Evolutionary conservation across 2,329 filamentous ascomycete genomes (phyloP), one percentile per base, ranked within the genome.

Genomic region (Trichoderma polysporum): DNA sequence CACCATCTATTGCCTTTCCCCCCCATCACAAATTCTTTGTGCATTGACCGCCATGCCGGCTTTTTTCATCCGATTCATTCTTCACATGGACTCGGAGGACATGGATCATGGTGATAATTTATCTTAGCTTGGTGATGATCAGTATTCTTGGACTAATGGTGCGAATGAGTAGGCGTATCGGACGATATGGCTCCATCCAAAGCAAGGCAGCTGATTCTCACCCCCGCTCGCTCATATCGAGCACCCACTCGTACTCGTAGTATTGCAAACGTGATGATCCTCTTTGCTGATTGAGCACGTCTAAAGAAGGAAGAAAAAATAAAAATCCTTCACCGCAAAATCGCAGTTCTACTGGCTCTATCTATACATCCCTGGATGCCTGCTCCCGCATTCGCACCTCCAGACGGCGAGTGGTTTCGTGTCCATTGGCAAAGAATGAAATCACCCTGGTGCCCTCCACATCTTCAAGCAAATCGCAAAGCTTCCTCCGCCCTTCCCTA

Each of bases 381-480:
- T 12, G 29, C 7, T 39, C 33, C 27, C 35, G 27, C 31, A 17
- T 10, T n/a, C 37, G 53, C 27, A 45, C 17, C 13, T 27, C 22
- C 60, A 52, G 22, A 3, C 58, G 25, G 17, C 41, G 13, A 49
- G 25, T 25, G n/a, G 15, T 22, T 37, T 52, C 25, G 33, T 72
- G 71, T 22, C 73, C 75, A 29, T 69, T 66, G 3, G 68, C 68
- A 27, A 79, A 70, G 66, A 79, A 79, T 0, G 71, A 67, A 17
- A 76, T 68, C 29, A 79, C 66, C 10, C 76, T 72, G 3, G 52
- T 52, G 15, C 71, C 74, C 58, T 79, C 76, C 29, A 31, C 56
- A 4, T 71, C 68, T 1, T 78, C 78, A n/a, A 80, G 69, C 31
- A 70, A 70, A 22, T 74, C 70, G 35, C 69, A 64, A 25, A 79